Evolutionary conservation across 2,329 filamentous ascomycete species (phyloP).

Genomic region (Stylonectria norvegica): DNA sequence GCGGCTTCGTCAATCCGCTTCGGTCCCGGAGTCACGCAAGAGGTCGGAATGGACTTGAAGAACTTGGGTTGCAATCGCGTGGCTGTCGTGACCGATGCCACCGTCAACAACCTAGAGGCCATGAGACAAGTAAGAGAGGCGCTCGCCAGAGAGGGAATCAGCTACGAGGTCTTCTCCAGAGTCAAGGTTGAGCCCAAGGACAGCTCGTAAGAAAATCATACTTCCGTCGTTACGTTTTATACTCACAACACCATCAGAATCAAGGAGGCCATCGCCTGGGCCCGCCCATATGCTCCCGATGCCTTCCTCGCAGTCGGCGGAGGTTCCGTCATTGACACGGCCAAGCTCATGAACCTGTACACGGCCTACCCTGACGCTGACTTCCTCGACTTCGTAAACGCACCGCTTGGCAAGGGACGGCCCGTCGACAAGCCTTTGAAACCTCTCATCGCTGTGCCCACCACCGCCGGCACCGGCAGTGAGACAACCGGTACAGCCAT

Average conservation of each 20-base stretch:
- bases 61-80: constrained; percentile 87
- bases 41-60: constrained; percentile 96
- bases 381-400: constrained; percentile 97
- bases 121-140: constrained; percentile 88
- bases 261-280: constrained; percentile 83
- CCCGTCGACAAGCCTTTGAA: constrained; percentile 68
- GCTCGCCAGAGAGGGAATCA: constrained; percentile 71
- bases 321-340: constrained; percentile 95
- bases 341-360: constrained; percentile 98
- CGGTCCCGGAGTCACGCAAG: constrained; percentile 86
- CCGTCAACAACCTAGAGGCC: constrained; percentile 75
- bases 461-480: constrained; percentile 80
- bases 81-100: constrained; percentile 86
- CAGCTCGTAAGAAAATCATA: constrained; percentile 60
- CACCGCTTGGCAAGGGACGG: constrained; percentile 81
- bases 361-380: constrained; percentile 85
- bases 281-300: constrained; percentile 76
- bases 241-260: constrained; percentile 51
- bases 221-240: not conserved
- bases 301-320: constrained; percentile 86
- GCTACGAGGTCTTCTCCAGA: constrained; percentile 76
- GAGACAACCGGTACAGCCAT: constrained; percentile 98
- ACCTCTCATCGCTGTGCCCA: constrained; percentile 79
- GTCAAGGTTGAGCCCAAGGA: constrained; percentile 92
- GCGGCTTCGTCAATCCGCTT: constrained; percentile 93